Evolutionary conservation across 164 flowering plant genomes (phyloP).

Genomic region (Litsea cubeba): DNA sequence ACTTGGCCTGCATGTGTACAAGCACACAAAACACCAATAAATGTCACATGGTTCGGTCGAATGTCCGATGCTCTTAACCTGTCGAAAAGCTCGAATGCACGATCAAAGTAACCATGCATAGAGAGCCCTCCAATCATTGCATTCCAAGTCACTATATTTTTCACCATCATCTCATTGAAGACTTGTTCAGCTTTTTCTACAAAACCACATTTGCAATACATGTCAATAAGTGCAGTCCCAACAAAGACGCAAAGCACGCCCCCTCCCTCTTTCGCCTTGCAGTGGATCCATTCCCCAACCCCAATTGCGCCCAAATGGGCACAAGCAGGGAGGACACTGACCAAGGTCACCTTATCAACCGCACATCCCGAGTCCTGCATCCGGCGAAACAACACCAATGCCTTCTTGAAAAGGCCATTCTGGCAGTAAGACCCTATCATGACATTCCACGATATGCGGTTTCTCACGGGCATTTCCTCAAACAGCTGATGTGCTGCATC

Average conservation of each 20-base stretch:
- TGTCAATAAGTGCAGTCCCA: constrained; percentile 10
- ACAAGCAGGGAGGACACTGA: constrained; percentile 9
- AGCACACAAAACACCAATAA: constrained; percentile 10
- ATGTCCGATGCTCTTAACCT: not conserved
- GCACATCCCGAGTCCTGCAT: not conserved
- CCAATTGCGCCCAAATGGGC: constrained; percentile 9
- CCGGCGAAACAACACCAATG: constrained; percentile 4
- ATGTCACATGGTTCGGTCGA: constrained; percentile 3
- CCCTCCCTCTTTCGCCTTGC: not conserved
- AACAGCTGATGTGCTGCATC: not conserved
- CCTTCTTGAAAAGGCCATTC: constrained; percentile 2
- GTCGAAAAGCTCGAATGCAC: constrained; percentile 1
- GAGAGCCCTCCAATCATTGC: constrained; percentile 8
- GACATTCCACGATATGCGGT: constrained; percentile 6
- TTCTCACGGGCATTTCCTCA: constrained; percentile 7
- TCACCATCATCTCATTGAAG: not conserved
- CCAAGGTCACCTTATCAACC: constrained; percentile 5
- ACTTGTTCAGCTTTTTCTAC: not conserved
- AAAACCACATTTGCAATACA: constrained; percentile 11
- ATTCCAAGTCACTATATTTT: constrained; percentile 8
- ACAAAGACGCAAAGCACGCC: constrained; percentile 5
- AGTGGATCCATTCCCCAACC: constrained; percentile 8
- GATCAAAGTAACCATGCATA: constrained; percentile 1
- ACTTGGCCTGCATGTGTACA: constrained; percentile 14
- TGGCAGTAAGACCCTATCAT: constrained; percentile 10